Percentiles rank a stretch among this genome's conserved stretches.
phyloP scores from a whole-genome alignment of 2,329 filamentous ascomycete species.

The Tympanopsis confertula region DNA sequence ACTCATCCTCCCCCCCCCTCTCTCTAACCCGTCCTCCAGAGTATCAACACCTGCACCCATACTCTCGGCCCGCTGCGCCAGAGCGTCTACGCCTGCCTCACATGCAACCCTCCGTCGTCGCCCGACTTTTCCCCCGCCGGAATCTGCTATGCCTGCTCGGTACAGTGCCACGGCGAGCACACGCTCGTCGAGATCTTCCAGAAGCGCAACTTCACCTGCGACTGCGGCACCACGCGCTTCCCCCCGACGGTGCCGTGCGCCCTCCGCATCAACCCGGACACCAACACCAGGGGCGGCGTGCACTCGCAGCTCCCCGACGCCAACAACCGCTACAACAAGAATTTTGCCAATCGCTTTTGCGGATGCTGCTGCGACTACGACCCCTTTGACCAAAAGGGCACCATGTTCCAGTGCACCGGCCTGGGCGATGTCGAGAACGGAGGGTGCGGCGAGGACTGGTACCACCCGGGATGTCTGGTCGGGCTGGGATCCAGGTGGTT shows the following conservation, averaged over 20 bases:
- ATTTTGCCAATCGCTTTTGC: conserved; percentile 87
- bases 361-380: conserved; percentile 82
- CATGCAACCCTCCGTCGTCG: conserved; percentile 72
- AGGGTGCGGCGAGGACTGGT: conserved; percentile 95
- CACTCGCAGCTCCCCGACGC: conserved; percentile 61
- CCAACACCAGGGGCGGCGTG: conserved; percentile 60
- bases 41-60: conserved; percentile 87
- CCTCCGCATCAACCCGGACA: conserved; percentile 60
- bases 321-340: conserved; percentile 86
- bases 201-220: conserved; percentile 90
- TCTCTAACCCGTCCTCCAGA: conserved; percentile 33
- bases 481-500: conserved; percentile 67
- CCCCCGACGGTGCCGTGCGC: conserved; percentile 61
- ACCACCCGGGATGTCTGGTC: conserved; percentile 84
- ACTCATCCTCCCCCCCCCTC: conserved; percentile 6
- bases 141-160: conserved; percentile 91
- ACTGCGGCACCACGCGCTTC: conserved; percentile 82
- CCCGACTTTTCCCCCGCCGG: conserved; percentile 64
- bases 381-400: conserved; percentile 78
- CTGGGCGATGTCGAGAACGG: conserved; percentile 69
- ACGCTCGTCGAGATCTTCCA: conserved; percentile 88
- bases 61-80: conserved; percentile 78
- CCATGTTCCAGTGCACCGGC: conserved; percentile 95
- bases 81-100: conserved; percentile 81
- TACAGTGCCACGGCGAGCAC: conserved; percentile 93